Evolutionary conservation across 2,329 filamentous ascomycete species (phyloP), one percentile per base, ranked within the genome.

Genomic region (Alternaria metachromatica): DNA sequence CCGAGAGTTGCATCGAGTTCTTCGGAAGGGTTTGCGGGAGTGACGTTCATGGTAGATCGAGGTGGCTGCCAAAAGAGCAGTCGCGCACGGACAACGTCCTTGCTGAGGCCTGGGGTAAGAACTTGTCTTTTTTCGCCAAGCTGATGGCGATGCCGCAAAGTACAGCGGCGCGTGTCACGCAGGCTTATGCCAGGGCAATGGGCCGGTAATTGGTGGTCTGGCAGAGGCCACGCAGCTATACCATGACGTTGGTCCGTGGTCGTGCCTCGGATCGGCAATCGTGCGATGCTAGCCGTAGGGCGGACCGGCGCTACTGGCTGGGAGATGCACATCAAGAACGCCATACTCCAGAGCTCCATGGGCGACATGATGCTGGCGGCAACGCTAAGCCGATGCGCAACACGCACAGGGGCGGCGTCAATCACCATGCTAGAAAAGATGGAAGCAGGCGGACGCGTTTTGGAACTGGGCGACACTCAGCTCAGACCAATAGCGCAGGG

Each of bases 401-500:
- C 62, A 60, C 28, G 65, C 65, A 67, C 63, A 65, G 70, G 74
- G 66, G 60, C 55, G 54, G 61, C 57, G 48, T 74, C 73, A 74
- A 73, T 69, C 70, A 77, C 69, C 60, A 55, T 68, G 66, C 66
- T 69, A 63, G 65, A 70, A 69, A 62, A 60, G 70, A 74, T 59
- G 67, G 58, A 71, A 69, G 69, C 69, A 72, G 58, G 63, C 59
- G 64, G 68, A 59, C 58, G 60, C 56, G 53, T 62, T 60, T 70
- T 70, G 71, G 66, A 68, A 76, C 76, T 66, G 60, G 73, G 75
- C 58, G 74, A 72, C 71, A 74, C 56, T 63, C 68, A 67, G 70
- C 68, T 68, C 65, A 74, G 68, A 70, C 76, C 72, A 76, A 77
- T 74, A 68, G 72, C 68, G 72, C 72, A 70, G 63, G 76, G 75